Evolutionary conservation across 2,329 filamentous ascomycete genomes (phyloP).

Genomic region (Aspergillus flavus): DNA sequence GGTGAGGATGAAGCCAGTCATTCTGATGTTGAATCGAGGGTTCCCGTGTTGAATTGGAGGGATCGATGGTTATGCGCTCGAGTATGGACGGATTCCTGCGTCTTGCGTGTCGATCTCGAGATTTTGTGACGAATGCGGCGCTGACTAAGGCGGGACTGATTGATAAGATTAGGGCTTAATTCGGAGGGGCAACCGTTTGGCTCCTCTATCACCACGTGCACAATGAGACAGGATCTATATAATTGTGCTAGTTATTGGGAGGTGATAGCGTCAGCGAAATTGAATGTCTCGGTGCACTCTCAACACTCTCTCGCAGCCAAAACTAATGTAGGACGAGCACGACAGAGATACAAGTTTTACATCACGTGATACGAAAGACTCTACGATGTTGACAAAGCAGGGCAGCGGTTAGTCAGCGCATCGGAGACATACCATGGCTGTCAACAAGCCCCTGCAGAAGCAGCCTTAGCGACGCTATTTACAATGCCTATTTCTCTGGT

Average conservation of each 20-base stretch:
- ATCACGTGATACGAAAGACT: too few relatives aligned
- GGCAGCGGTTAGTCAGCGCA: too few relatives aligned
- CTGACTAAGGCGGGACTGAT: constrained; percentile 20
- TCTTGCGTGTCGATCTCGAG: neutral
- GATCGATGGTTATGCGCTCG: neutral
- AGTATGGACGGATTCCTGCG: neutral
- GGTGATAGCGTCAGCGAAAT: too few relatives aligned
- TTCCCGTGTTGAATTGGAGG: constrained; percentile 28
- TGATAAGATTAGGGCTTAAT: constrained; percentile 20
- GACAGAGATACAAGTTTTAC: too few relatives aligned
- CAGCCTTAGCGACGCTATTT: too few relatives aligned
- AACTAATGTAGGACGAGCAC: too few relatives aligned
- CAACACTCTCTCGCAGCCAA: neutral
- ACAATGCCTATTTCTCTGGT: too few relatives aligned
- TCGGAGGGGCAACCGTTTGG: neutral
- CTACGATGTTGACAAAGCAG: too few relatives aligned
- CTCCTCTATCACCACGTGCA: neutral
- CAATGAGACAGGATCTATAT: neutral
- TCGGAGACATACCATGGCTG: too few relatives aligned
- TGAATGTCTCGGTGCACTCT: neutral
- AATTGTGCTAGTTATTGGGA: neutral
- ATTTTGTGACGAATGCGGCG: constrained; percentile 9
- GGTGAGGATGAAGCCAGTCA: constrained; percentile 71
- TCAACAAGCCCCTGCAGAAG: too few relatives aligned
- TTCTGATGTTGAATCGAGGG: constrained; percentile 26